Base-by-base conservation (phyloP, 2,329 filamentous ascomycete genomes). In the Pseudopyrenochaeta lycopersici region DNA sequence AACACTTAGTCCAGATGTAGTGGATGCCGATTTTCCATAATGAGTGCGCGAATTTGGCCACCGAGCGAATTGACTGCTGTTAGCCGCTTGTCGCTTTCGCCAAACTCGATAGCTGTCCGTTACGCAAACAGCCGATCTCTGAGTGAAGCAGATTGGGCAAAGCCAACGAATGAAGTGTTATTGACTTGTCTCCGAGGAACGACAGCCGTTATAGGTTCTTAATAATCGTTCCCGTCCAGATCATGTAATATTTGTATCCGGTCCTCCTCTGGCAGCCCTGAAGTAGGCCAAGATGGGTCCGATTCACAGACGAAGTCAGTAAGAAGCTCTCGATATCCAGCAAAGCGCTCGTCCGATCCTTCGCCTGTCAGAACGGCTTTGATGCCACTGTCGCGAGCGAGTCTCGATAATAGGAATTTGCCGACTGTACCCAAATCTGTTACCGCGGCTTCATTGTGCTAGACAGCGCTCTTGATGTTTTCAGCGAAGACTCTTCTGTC, bases 291-390 rank as follows among this genome's bases (percentile, higher is more conserved):
- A 18, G 63, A 48, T 17, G 41, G 42, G 58, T 86, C 84, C 1
- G 77, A 62, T 58, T 85, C 83, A 10, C 77, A 75, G 1, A 86
- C 73, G 46, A 77, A 79, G 46, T 85, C 82, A 1, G 76, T 68
- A 0, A 77, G 62, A 49, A 81, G 81, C 41, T 76, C 70, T 0
- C 75, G 68, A 56, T 86, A 86, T 27, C 84, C 84, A 2, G 74
- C 79, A 62, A 86, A 85, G 45, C 80, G 76, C 70, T 85, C 84
- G 55, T 85, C 84, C 7, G 81, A 70, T 4, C 82, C 82, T 61
- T 84, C 81, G 18, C 78, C 79, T 0, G 82, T 84, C 3, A 86
- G 70, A 2, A 86, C 79, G 4, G 85, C 83, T 52, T 84, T 84
- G 64, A 81, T 76, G 7, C 82, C 82, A 9, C 76, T 68, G 33